Evolutionary conservation across 495 filamentous ascomycete species (phyloP), one percentile per base, ranked within the genome.

Genomic region (Lichenothelia convexa): DNA sequence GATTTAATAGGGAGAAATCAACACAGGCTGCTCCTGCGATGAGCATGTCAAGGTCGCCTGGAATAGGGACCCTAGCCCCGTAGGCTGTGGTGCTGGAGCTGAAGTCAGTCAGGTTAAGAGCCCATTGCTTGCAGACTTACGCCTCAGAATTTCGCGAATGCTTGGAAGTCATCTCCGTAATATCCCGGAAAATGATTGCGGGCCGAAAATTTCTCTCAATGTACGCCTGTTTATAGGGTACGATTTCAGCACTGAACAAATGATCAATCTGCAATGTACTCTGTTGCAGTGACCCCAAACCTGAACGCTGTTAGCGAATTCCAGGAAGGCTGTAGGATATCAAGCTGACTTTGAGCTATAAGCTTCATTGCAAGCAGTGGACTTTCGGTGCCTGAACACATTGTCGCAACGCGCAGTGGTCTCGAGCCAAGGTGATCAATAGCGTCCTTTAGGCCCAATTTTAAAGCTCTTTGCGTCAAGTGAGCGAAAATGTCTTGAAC

Each of bases 311-410:
- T 37, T 20, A 44, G 32, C 16, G 22, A 18, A 9, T 15, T n/a
- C 16, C n/a, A 13, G 15, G 2, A 15, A 2, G n/a, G 30, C 21
- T 6, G 30, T 5, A 18, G 16, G 3, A 11, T 18, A 4, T 7
- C 35, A 5, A 13, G 55, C 62, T 55, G 39, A 67, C 63, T 50
- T 12, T 60, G 40, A 19, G 44, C 42, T 7, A 73, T 46, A 44
- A 73, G 58, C 26, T 68, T 57, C 27, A 86, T 47, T 0, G 75
- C 76, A 2, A 86, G 57, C 5, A 92, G 54, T 8, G 83, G 83
- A 19, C 70, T 73, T 44, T 92, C 83, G 0, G 82, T 89, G 3
- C 83, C 83, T 8, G 80, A 86, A 46, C 81, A 92, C 49, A 85
- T 69, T 0, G 83, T 92, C 1, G 65, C 80, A 17, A 87, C 65